Evolutionary conservation across 257 asterid species (phyloP).

Genomic region (Paraleonurus japonicus): DNA sequence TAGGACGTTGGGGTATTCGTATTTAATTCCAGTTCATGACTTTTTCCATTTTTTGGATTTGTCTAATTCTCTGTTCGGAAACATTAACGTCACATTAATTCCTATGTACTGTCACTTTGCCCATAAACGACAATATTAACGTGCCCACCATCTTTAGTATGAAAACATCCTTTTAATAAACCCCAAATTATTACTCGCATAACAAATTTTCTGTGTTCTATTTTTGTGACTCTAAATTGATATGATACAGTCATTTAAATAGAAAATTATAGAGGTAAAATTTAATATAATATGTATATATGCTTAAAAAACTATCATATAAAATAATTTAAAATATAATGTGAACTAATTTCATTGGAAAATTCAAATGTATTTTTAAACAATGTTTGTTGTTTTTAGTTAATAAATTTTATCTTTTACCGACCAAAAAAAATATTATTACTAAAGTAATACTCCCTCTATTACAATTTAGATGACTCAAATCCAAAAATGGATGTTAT

Average conservation of each 20-base stretch:
- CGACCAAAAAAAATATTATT: too few species aligned
- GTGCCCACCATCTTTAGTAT: conserved; percentile 1
- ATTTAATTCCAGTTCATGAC: neutral
- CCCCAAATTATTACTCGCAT: neutral
- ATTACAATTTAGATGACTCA: too few species aligned
- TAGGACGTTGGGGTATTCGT: too few species aligned
- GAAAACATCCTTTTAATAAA: neutral
- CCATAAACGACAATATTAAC: conserved; percentile 13
- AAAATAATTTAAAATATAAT: too few species aligned
- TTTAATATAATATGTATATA: too few species aligned
- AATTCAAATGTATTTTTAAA: too few species aligned
- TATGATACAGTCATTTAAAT: neutral
- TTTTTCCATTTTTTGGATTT: neutral
- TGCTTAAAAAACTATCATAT: too few species aligned
- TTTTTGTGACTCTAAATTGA: neutral
- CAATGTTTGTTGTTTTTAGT: too few species aligned
- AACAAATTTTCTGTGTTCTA: neutral
- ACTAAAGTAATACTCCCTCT: too few species aligned
- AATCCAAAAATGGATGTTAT: too few species aligned
- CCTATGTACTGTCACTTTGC: conserved; percentile 15
- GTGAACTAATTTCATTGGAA: too few species aligned
- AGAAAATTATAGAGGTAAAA: neutral
- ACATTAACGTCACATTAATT: conserved; percentile 21
- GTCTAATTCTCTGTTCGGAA: neutral
- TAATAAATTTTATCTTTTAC: too few species aligned